Percentiles rank a stretch among this genome's conserved stretches.
phyloP scores from a whole-genome alignment of 495 filamentous ascomycete genomes.

The Neurospora sp. region DNA sequence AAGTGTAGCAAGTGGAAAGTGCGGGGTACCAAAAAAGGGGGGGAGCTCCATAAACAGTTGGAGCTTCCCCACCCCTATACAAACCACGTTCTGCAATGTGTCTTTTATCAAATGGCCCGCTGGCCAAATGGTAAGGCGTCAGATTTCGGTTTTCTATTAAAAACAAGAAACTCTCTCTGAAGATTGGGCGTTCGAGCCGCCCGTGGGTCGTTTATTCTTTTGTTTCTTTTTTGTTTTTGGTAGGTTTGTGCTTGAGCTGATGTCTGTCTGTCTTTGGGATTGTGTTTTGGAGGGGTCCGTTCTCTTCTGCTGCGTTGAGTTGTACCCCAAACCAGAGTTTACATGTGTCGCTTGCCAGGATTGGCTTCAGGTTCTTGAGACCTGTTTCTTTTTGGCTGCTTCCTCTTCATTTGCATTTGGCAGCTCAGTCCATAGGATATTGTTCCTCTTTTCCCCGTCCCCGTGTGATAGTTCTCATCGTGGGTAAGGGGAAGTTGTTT shows the following conservation, averaged over 20 bases:
- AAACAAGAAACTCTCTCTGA: background rate
- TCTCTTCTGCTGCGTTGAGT: background rate
- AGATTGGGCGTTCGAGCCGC: background rate
- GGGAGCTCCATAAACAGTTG: background rate
- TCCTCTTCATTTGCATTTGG: too few relatives aligned
- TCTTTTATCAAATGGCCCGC: background rate
- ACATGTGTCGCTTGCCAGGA: background rate
- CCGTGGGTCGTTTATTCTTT: background rate
- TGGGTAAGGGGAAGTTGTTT: too few relatives aligned
- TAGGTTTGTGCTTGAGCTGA: background rate
- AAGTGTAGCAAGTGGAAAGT: background rate
- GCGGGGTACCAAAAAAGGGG: background rate
- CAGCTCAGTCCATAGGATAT: too few relatives aligned
- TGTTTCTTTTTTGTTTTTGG: background rate
- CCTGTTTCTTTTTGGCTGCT: too few relatives aligned
- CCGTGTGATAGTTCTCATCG: too few relatives aligned
- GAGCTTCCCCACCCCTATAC: background rate
- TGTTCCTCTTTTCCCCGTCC: too few relatives aligned
- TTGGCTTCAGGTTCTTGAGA: too few relatives aligned
- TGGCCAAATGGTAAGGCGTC: slow-evolving; percentile 23
- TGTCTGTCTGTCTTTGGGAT: background rate
- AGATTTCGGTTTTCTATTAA: slow-evolving; percentile 1
- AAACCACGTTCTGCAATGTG: background rate
- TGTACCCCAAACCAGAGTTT: background rate
- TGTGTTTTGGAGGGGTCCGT: background rate